Evolutionary conservation across 78 protist genomes (phyloP).

Genomic region (Dictyostelium intermedium): DNA sequence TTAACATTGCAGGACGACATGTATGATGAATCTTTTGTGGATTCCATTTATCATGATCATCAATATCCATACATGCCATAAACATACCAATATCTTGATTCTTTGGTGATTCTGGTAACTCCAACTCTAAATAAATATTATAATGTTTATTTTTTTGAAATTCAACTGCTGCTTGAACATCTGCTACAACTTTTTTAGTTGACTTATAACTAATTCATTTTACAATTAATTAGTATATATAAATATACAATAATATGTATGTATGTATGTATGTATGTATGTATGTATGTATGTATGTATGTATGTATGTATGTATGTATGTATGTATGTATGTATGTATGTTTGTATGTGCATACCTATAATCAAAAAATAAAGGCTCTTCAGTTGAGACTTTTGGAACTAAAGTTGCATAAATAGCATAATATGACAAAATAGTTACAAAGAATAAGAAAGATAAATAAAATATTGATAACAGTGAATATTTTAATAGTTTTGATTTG

Average conservation of each 20-base stretch:
- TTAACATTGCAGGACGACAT: constrained; percentile 51
- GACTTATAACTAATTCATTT: background rate
- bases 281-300: too few relatives aligned
- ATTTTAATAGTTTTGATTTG: constrained; percentile 32
- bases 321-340: too few relatives aligned
- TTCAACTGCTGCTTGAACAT: constrained; percentile 34
- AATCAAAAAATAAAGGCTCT: constrained; percentile 58
- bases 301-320: too few relatives aligned
- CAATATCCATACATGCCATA: constrained; percentile 61
- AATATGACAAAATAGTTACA: background rate
- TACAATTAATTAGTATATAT: too few relatives aligned
- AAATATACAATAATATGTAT: too few relatives aligned
- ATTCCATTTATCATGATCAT: constrained; percentile 67
- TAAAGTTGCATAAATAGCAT: constrained; percentile 8
- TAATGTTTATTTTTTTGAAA: constrained; percentile 47
- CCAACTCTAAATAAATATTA: constrained; percentile 54
- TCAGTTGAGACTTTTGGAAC: constrained; percentile 64
- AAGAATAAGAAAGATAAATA: background rate
- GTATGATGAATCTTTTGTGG: constrained; percentile 31
- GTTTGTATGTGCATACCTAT: too few relatives aligned
- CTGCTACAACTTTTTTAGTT: constrained; percentile 18
- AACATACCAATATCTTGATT: constrained; percentile 66
- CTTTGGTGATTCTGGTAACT: constrained; percentile 72
- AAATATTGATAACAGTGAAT: constrained; percentile 26
- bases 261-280: too few relatives aligned